Base-by-base conservation (phyloP, 371 early-diverging fungal species). In the Saksenaea vasiformis region DNA sequence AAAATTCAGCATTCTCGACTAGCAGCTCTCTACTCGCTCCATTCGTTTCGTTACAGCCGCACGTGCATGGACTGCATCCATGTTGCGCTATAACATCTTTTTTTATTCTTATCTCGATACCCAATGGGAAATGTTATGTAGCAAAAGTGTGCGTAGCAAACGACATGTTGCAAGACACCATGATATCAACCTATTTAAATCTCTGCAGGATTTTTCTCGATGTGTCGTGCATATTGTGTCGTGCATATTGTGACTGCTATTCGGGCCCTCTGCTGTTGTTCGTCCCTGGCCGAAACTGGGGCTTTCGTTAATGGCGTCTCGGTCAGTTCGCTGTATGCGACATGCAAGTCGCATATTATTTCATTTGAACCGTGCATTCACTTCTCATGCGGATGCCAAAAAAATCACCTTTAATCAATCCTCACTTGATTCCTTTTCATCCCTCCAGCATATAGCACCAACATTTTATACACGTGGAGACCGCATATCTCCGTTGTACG, bases 401-500 rank as follows among this genome's bases (percentile, higher is more conserved):
- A 47, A 39, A n/a, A 2, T 39, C 11, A 2, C 51, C 10, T 47
- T 22, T 0, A 5, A n/a, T 22, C 51, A 5, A 22, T 47, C 51
- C n/a, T 9, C 51, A 47, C 51, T 47, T 11, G 22, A 17, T 47
- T 47, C 51, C 3, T 66, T 70, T 37, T 2, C 43, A 28, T 64
- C 61, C 39, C 27, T 70, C 17, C 63, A 66, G 39, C 54, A 62
- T 14, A 2, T 51, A 24, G 69, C 62, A 11, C 72, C 77, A 15
- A 58, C 61, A 3, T 78, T 84, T 61, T 69, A 66, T 10, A 63
- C 76, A 17, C 71, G 70, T 31, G 84, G 82, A 27, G 56, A 71
- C 11, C 58, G 64, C 36, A 69, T 85, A 39, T 54, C 44, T 31
- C 78, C 79, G 11, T 62, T 85, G 17, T 66, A 73, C 28, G 68